Percentiles rank a stretch among this genome's conserved stretches.
Conservation (phyloP, 495 filamentous ascomycete genomes). For the Clohesyomyces aquaticus region DNA sequence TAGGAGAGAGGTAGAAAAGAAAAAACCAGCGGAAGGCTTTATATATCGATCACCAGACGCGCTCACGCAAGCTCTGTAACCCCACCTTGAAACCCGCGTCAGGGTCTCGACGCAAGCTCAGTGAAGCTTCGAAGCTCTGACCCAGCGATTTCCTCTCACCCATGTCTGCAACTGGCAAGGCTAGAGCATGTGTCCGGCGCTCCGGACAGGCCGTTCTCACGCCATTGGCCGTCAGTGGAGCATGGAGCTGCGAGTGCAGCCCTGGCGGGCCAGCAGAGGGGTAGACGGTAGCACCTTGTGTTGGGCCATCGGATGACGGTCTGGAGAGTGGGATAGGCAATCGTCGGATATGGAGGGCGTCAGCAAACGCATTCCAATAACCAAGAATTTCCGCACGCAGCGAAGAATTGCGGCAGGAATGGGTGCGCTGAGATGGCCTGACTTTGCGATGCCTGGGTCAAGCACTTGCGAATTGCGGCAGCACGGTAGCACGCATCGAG, state of each 20-base stretch:
- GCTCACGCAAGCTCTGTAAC: background rate
- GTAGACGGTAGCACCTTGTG: conserved; percentile 1
- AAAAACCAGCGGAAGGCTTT: background rate
- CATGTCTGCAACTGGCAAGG: background rate
- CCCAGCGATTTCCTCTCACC: conserved; percentile 6
- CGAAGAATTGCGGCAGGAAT: too few species aligned
- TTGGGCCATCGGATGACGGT: conserved; percentile 31
- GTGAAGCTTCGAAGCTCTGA: background rate
- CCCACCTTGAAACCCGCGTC: conserved; percentile 9
- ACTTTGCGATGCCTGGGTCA: background rate
- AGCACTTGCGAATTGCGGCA: background rate
- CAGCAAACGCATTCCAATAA: background rate
- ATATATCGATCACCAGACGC: conserved; percentile 6
- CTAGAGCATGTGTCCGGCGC: conserved; percentile 8
- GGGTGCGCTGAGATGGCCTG: background rate
- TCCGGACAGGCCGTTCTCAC: conserved; percentile 2
- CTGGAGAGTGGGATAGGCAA: conserved; percentile 15
- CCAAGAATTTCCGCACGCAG: too few species aligned
- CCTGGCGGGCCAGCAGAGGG: conserved; percentile 9
- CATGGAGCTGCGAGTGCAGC: background rate
- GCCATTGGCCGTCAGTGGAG: background rate
- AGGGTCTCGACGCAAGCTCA: background rate
- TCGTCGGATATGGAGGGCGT: conserved; percentile 7
- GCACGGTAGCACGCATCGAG: too few species aligned
- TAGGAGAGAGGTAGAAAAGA: background rate